Evolutionary conservation across 1,284 basidiomycete species (phyloP).

Genomic region (Dichomitus squalens): DNA sequence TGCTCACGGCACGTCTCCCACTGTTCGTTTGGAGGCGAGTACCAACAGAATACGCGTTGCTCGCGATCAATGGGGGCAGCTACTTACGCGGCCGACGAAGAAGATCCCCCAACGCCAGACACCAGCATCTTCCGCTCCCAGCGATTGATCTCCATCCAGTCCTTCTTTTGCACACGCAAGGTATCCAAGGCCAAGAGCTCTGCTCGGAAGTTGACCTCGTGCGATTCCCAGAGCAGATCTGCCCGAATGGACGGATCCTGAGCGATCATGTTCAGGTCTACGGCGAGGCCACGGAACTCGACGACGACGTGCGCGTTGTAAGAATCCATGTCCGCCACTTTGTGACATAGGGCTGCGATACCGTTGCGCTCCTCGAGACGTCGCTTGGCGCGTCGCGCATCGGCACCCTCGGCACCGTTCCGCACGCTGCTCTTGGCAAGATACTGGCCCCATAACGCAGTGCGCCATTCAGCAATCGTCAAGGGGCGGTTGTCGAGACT

Average conservation of each 20-base stretch:
- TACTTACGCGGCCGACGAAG: neutral
- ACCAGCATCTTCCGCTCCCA: neutral
- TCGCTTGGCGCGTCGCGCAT: neutral
- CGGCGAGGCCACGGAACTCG: neutral
- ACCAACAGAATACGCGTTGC: neutral
- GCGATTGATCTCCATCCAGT: neutral
- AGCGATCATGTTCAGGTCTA: neutral
- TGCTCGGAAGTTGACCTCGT: constrained; percentile 7
- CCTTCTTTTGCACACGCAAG: neutral
- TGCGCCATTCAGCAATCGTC: neutral
- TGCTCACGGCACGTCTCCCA: neutral
- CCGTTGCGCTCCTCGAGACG: neutral
- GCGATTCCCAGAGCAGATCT: neutral
- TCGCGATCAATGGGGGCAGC: neutral
- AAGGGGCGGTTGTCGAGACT: neutral
- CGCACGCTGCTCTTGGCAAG: neutral
- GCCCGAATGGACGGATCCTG: neutral
- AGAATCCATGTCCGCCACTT: neutral
- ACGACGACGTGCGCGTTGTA: neutral
- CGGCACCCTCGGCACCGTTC: neutral
- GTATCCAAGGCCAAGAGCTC: constrained; percentile 1
- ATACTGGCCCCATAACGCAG: constrained; percentile 1
- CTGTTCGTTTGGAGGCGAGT: neutral
- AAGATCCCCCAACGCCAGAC: neutral
- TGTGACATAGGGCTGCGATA: neutral